These are phyloP conservation scores for Capronia coronata DNA, from an alignment of 2,329 filamentous ascomycete species.

Conservation along the genomic window DNA sequence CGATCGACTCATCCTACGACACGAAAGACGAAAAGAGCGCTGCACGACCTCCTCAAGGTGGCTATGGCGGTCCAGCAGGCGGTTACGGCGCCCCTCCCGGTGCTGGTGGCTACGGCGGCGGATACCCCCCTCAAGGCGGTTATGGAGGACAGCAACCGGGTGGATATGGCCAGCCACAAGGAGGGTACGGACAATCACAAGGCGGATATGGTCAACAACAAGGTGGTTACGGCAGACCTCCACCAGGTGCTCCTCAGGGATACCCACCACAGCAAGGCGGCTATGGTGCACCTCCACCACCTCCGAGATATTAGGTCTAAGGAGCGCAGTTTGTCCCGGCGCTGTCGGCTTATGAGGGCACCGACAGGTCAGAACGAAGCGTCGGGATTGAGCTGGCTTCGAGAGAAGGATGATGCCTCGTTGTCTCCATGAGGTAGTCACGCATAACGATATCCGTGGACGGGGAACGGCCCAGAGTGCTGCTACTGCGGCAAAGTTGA, in stretches of 20 bases:
- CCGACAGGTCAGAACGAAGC: too few species aligned
- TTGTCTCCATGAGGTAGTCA: too few species aligned
- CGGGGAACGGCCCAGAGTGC: too few species aligned
- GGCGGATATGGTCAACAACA: slow-evolving; percentile 22
- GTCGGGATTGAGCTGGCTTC: too few species aligned
- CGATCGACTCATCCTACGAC: slow-evolving; percentile 61
- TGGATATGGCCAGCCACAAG: slow-evolving; percentile 27
- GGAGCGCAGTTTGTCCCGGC: background rate
- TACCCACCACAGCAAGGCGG: slow-evolving; percentile 27
- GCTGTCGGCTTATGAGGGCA: background rate
- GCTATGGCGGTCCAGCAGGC: slow-evolving; percentile 29
- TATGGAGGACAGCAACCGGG: slow-evolving; percentile 10
- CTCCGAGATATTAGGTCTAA: slow-evolving; percentile 12
- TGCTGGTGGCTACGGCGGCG: slow-evolving; percentile 28
- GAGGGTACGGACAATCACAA: slow-evolving; percentile 32
- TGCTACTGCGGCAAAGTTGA: too few species aligned
- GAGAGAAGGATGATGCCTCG: too few species aligned
- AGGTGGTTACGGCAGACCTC: slow-evolving; percentile 27
- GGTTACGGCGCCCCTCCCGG: slow-evolving; percentile 18
- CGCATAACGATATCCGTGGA: too few species aligned
- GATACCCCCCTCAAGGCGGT: slow-evolving; percentile 32
- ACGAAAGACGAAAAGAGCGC: slow-evolving; percentile 56
- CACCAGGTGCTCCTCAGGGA: slow-evolving; percentile 17
- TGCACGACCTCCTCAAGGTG: slow-evolving; percentile 27
- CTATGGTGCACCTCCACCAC: slow-evolving; percentile 18